Evolutionary conservation across 1,284 basidiomycete species (phyloP), one percentile per base, ranked within the genome.

Genomic region (Ustilago xerochloae): DNA sequence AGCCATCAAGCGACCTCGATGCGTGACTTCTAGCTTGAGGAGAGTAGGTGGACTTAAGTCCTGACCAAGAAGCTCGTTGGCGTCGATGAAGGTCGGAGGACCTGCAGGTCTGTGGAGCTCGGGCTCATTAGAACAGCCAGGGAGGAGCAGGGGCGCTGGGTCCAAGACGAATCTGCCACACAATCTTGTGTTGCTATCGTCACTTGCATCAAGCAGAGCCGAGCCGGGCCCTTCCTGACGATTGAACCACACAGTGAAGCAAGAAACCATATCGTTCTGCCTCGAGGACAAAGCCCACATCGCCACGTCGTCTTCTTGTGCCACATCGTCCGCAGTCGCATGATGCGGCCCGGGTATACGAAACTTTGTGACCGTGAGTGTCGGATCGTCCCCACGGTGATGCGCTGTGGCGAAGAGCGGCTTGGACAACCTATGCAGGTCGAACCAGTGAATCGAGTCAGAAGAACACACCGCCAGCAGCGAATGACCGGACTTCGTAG

Each of bases 341-440:
- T n/a, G n/a, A n/a, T n/a, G n/a, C n/a, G n/a, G n/a, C n/a, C n/a
- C n/a, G n/a, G n/a, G n/a, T n/a, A n/a, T n/a, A n/a, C n/a, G n/a
- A n/a, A n/a, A n/a, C 16, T 45, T 10, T 13, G 43, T 41, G 0
- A 73, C 16, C 3, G 13, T 20, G 16, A 73, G 57, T 8, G 70
- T 64, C 13, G 64, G 53, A n/a, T 73, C 70, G 36, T 68, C 61
- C n/a, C 64, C 70, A n/a, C 70, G 70, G 47, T 68, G 50, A 32
- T 73, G 70, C 3, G 55, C 43, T n/a, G 38, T 58, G 9, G 60
- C 38, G 22, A 67, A 73, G 9, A 73, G 45, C 8, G 54, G 52
- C 22, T 46, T 45, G 0, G 41, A n/a, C 0, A 38, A 29, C 0
- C 43, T 28, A 4, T 49, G 22, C 13, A 61, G 26, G 29, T 70